Conservation (phyloP, 2,329 filamentous ascomycete genomes). For the Exophiala dermatitidis region DNA sequence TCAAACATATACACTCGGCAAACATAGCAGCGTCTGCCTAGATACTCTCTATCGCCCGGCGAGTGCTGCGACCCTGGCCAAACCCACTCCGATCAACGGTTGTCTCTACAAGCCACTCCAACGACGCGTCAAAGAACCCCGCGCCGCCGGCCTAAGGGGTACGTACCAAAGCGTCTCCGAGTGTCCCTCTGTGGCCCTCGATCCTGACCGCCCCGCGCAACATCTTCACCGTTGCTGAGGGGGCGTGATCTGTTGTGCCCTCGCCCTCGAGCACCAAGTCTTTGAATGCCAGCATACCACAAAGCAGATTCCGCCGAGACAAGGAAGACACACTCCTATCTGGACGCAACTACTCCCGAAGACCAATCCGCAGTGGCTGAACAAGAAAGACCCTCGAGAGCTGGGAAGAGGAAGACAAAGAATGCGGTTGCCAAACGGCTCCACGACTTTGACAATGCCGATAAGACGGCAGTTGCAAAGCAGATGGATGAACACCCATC, state of each 20-base stretch:
- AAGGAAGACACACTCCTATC: slow-evolving; percentile 7
- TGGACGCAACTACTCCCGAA: not conserved
- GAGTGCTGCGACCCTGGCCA: not conserved
- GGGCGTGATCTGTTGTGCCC: slow-evolving; percentile 9
- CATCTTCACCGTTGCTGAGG: slow-evolving; percentile 2
- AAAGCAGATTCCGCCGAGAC: slow-evolving; percentile 12
- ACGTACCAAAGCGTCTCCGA: not conserved
- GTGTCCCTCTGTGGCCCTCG: not conserved
- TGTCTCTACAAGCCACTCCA: slow-evolving; percentile 3
- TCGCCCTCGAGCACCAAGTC: slow-evolving; percentile 1
- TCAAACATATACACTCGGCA: no score
- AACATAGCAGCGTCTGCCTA: not conserved
- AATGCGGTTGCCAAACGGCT: slow-evolving; percentile 22
- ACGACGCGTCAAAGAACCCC: slow-evolving; percentile 8
- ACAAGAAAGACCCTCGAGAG: slow-evolving; percentile 17
- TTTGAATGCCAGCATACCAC: slow-evolving; percentile 23
- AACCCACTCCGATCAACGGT: slow-evolving; percentile 1
- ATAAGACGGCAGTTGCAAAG: slow-evolving; percentile 9
- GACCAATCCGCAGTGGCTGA: slow-evolving; percentile 13
- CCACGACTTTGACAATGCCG: slow-evolving; percentile 17
- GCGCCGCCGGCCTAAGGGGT: slow-evolving; percentile 5
- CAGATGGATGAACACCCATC: slow-evolving; percentile 17
- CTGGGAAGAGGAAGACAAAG: slow-evolving; percentile 22
- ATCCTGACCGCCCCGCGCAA: not conserved
- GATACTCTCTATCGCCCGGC: no score